A percentile compares a stretch with the other conserved stretches of the same genome.
Conservation (phyloP, 805 yeast genomes). For the Suhomyces prunicola region DNA sequence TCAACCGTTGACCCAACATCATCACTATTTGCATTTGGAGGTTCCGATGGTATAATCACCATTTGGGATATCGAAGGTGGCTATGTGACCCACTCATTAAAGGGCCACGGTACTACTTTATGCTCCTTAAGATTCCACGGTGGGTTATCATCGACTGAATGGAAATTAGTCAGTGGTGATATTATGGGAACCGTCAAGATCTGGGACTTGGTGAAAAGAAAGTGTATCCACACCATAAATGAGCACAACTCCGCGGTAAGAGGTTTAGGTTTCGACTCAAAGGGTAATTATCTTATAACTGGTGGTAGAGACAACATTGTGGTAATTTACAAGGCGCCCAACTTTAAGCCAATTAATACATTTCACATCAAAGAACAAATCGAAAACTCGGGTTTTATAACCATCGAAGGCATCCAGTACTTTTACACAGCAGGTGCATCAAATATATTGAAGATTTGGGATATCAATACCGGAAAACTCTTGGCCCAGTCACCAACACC, state of each 20-base stretch:
- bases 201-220: conserved; percentile 73
- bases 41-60: conserved; percentile 87
- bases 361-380: conserved; percentile 72
- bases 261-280: conserved; percentile 63
- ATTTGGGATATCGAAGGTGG: conserved; percentile 93
- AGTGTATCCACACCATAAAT: conserved; percentile 55
- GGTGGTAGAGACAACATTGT: conserved; percentile 89
- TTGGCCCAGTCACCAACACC: conserved; percentile 48
- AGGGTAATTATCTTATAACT: conserved; percentile 57
- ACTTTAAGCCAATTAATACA: conserved; percentile 58
- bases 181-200: conserved; percentile 54
- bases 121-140: conserved; percentile 76
- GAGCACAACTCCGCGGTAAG: conserved; percentile 87
- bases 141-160: conserved; percentile 56
- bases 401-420: conserved; percentile 26
- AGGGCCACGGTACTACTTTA: conserved; percentile 90
- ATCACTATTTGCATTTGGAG: conserved; percentile 87
- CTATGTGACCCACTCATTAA: conserved; percentile 80
- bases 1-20: conserved; percentile 76
- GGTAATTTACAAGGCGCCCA: conserved; percentile 50
- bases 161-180: conserved; percentile 78
- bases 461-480: conserved; percentile 45
- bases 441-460: conserved; percentile 67
- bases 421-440: conserved; percentile 79
- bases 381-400: conserved; percentile 64